Percentiles rank a stretch among this genome's conserved stretches.
Evolutionary conservation across 495 filamentous ascomycete genomes (phyloP).

Genomic region (Evernia prunastri): DNA sequence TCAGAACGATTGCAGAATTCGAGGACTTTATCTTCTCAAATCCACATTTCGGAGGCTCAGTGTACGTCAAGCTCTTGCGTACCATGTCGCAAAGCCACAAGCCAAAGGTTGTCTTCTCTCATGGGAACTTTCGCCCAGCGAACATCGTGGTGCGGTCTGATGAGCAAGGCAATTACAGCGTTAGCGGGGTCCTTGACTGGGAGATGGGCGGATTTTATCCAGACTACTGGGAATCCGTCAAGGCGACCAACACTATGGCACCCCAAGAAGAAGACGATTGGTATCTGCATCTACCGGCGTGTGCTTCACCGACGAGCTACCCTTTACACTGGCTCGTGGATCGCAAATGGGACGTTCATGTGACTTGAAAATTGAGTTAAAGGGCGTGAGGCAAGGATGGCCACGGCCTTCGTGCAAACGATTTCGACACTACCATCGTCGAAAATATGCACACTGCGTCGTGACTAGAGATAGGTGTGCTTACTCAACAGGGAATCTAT

Average conservation of each 20-base stretch:
- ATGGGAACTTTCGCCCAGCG: constrained; percentile 34
- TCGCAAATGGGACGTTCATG: constrained; percentile 32
- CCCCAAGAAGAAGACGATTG: constrained; percentile 31
- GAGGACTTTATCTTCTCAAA: constrained; percentile 35
- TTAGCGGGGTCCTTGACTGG: constrained; percentile 36
- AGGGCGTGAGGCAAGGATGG: not conserved
- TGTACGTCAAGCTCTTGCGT: constrained; percentile 31
- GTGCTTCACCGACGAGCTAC: constrained; percentile 25
- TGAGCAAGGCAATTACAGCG: constrained; percentile 27
- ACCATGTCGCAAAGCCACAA: constrained; percentile 21
- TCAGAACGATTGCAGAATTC: constrained; percentile 29
- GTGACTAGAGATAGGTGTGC: too few relatives aligned
- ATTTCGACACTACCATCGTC: too few relatives aligned
- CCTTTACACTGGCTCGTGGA: constrained; percentile 33
- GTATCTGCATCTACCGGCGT: constrained; percentile 31
- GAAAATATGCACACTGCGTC: not conserved
- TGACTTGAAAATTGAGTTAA: not conserved
- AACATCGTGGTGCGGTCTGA: constrained; percentile 38
- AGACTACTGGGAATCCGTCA: constrained; percentile 31
- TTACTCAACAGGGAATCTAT: too few relatives aligned
- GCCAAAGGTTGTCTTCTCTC: constrained; percentile 35
- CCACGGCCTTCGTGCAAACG: too few relatives aligned
- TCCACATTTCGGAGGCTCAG: constrained; percentile 26
- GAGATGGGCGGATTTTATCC: constrained; percentile 36
- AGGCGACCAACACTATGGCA: constrained; percentile 31